A percentile compares a stretch with the other conserved stretches of the same genome.
phyloP scores from a whole-genome alignment of 2,329 filamentous ascomycete genomes.

The Ophiocordyceps robertsii region DNA sequence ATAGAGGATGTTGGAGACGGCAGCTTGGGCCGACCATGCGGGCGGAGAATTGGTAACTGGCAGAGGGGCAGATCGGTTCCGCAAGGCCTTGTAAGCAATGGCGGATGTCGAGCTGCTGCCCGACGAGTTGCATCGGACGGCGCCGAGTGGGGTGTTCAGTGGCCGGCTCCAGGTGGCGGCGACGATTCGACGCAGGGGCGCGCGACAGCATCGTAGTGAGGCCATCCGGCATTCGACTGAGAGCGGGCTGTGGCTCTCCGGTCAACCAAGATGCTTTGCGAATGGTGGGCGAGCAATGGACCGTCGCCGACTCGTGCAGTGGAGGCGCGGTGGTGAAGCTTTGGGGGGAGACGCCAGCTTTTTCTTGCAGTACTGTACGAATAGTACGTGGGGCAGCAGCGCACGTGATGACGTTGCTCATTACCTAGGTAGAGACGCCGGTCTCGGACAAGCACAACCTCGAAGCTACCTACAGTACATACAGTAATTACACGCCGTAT shows the following conservation, averaged over 20 bases:
- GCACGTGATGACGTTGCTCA: too few species aligned
- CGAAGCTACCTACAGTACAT: too few species aligned
- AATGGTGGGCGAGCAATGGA: too few species aligned
- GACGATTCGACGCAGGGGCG: constrained; percentile 23
- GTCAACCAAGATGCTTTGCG: neutral
- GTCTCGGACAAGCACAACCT: too few species aligned
- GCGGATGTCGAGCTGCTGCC: constrained; percentile 73
- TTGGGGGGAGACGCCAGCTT: too few species aligned
- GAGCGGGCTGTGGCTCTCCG: neutral
- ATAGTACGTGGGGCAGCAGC: too few species aligned
- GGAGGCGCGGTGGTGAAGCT: too few species aligned
- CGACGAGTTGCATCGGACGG: constrained; percentile 24
- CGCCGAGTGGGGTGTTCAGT: constrained; percentile 10
- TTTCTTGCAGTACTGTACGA: too few species aligned
- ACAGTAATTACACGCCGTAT: too few species aligned
- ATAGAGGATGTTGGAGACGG: constrained; percentile 97
- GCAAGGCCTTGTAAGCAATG: constrained; percentile 92
- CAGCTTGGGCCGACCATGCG: constrained; percentile 80
- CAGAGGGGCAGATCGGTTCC: constrained; percentile 75
- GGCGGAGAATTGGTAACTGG: constrained; percentile 65
- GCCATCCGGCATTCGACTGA: constrained; percentile 22
- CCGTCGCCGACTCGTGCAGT: too few species aligned
- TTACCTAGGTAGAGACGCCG: too few species aligned
- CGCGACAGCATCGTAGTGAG: constrained; percentile 28
- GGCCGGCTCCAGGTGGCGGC: constrained; percentile 14